phyloP scores from a whole-genome alignment of 352 stramenopile genomes.

The Pythium brachiatum region DNA sequence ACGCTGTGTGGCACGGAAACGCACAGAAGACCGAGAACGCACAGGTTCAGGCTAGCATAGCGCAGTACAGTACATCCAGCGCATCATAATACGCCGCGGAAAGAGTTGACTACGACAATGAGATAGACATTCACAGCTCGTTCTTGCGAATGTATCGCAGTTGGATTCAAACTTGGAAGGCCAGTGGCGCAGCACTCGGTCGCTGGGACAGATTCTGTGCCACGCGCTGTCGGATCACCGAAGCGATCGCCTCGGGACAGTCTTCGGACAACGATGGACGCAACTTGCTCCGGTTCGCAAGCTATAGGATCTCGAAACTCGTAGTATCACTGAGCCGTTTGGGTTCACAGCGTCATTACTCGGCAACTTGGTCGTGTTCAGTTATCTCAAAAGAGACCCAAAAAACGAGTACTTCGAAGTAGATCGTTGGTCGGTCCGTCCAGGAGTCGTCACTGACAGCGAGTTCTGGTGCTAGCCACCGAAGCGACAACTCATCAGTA shows the following conservation, averaged over 20 bases:
- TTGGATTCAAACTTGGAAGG: too few species aligned
- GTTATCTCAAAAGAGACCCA: constrained; percentile 48
- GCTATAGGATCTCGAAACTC: constrained; percentile 58
- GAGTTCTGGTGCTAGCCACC: constrained; percentile 38
- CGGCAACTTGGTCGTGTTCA: constrained; percentile 67
- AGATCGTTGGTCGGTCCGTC: constrained; percentile 22
- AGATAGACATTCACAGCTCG: constrained; percentile 37
- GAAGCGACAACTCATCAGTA: constrained; percentile 10
- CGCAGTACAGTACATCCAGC: too few species aligned
- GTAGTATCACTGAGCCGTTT: constrained; percentile 62
- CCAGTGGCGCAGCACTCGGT: constrained; percentile 63
- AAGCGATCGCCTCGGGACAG: constrained; percentile 46
- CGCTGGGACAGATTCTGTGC: constrained; percentile 48
- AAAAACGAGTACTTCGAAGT: too few species aligned
- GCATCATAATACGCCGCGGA: too few species aligned
- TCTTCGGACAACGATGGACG: constrained; percentile 43
- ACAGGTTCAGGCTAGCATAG: too few species aligned
- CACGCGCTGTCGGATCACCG: constrained; percentile 49
- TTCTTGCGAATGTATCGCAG: constrained; percentile 71
- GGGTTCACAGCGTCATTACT: constrained; percentile 62
- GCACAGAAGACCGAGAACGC: too few species aligned
- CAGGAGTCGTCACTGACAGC: constrained; percentile 7
- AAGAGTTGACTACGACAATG: too few species aligned
- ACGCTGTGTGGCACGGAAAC: too few species aligned
- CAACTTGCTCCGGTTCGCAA: constrained; percentile 61